These are phyloP conservation scores for Fusarium duplospermum DNA, from an alignment of 2,329 filamentous ascomycete species.

Conservation along the genomic window DNA sequence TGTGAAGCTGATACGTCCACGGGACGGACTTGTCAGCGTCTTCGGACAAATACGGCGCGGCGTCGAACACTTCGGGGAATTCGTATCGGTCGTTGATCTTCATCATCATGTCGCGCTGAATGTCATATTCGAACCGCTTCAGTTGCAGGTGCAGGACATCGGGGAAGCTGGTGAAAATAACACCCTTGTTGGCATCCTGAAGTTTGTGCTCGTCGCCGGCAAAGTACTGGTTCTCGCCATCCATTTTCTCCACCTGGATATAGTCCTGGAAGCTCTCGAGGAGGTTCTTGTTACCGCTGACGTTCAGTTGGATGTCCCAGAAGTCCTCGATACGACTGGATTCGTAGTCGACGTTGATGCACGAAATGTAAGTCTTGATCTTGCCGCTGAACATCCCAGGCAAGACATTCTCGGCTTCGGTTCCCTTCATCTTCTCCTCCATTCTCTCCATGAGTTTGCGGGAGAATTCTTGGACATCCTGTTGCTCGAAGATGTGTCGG, in stretches of 20 bases:
- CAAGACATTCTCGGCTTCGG: constrained; percentile 87
- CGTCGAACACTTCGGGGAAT: constrained; percentile 86
- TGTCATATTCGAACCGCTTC: constrained; percentile 98
- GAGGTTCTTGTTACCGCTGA: constrained; percentile 91
- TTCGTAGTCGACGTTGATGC: constrained; percentile 98
- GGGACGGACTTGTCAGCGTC: constrained; percentile 88
- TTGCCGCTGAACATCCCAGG: constrained; percentile 95
- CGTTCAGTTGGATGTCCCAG: constrained; percentile 98
- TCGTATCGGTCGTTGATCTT: constrained; percentile 97
- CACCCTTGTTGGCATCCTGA: constrained; percentile 96
- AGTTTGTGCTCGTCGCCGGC: constrained; percentile 90
- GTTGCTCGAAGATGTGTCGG: constrained; percentile 96
- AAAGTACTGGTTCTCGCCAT: constrained; percentile 98
- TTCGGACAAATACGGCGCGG: constrained; percentile 86
- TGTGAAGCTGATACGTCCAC: constrained; percentile 92
- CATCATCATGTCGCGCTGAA: constrained; percentile 97
- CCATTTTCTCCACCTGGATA: constrained; percentile 94
- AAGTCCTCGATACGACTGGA: constrained; percentile 96
- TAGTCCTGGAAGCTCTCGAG: constrained; percentile 97
- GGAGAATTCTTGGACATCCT: constrained; percentile 97
- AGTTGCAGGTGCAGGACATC: constrained; percentile 94
- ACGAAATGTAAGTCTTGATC: constrained; percentile 98
- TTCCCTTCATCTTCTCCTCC: constrained; percentile 98
- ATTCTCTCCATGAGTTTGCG: constrained; percentile 97
- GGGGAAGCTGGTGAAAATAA: constrained; percentile 96